Base-by-base conservation (phyloP, 768 basidiomycete genomes). In the Pulveroboletus sp. region DNA sequence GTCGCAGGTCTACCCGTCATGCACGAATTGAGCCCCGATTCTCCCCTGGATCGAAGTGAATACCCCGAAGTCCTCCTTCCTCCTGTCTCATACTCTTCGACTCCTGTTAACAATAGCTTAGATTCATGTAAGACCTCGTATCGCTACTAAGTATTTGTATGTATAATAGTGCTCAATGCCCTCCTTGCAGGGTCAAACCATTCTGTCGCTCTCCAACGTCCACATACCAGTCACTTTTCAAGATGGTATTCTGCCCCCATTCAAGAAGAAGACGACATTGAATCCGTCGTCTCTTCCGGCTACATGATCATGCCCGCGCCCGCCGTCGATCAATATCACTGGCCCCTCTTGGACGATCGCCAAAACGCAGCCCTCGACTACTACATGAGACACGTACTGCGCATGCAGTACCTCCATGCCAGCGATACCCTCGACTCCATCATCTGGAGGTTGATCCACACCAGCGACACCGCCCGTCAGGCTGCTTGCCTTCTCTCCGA, bases 101-200 rank as follows among this genome's bases (percentile, higher is more conserved):
- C 67, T 62, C 58, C 67, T 69, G 60, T 63, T 70, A 61, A 69
- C 66, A 71, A 65, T 83, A 80, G 74, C 72, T 70, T 82, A 81
- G 80, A 77, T 68, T 60, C 78, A 78, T 82, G 84, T 85, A 85
- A 85, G 84, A 79, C 69, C 61, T 70, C 78, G 82, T 84, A 84
- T 77, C 77, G 73, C 61, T 81, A 81, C 76, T 82, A 73, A 82
- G 75, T 77, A 71, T 74, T 76, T 81, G 69, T 72, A 78, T 80
- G 80, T 82, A 81, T 76, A 62, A 66, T 69, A 77, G 73, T 78
- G 72, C 80, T 84, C 79, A 84, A 82, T 73, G 71, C 69, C 75
- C 74, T 75, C 69, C 66, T 72, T 75, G 65, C 75, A 80, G 78
- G 77, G 78, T 57, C 51, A 52, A 60, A 56, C 58, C 53, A 58